A percentile compares a stretch with the other conserved stretches of the same genome.
phyloP scores from a whole-genome alignment of 164 flowering plant genomes.

The Nymphaea colorata region DNA sequence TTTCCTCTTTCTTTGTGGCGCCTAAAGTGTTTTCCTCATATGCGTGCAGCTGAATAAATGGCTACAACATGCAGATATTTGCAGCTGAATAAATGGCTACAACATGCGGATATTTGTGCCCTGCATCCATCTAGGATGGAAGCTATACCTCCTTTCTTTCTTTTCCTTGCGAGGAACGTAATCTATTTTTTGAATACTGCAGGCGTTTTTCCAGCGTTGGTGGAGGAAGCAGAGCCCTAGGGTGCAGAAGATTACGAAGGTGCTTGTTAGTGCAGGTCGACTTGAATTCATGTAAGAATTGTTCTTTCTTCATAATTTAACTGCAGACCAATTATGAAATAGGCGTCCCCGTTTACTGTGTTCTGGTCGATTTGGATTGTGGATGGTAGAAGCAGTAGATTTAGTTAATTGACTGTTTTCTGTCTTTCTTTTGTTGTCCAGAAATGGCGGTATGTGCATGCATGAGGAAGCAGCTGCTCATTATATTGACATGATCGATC shows the following conservation, averaged over 20 bases:
- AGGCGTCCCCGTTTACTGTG: no score
- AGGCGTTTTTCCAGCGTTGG: conserved; percentile 98
- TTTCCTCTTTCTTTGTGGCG: neutral
- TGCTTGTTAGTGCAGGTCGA: conserved; percentile 66
- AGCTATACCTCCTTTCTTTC: neutral
- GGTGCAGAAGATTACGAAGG: conserved; percentile 37
- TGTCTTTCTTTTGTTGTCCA: conserved; percentile 21
- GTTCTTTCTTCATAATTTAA: neutral
- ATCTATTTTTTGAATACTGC: neutral
- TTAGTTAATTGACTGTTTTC: neutral
- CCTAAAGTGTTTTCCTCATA: neutral
- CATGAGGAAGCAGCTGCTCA: conserved; percentile 81
- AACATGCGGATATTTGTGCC: neutral
- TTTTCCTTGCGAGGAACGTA: no score
- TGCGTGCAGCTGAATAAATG: neutral
- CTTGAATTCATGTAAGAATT: conserved; percentile 67
- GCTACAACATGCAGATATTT: neutral
- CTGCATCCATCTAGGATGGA: neutral
- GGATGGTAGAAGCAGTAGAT: neutral
- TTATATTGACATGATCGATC: conserved; percentile 95
- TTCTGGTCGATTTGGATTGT: no score
- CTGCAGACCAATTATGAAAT: conserved; percentile 67
- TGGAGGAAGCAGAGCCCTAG: conserved; percentile 69
- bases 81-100: neutral
- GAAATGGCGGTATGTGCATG: conserved; percentile 90